phyloP scores from a whole-genome alignment of 2,329 filamentous ascomycete species.

The Cladophialophora exuberans region DNA sequence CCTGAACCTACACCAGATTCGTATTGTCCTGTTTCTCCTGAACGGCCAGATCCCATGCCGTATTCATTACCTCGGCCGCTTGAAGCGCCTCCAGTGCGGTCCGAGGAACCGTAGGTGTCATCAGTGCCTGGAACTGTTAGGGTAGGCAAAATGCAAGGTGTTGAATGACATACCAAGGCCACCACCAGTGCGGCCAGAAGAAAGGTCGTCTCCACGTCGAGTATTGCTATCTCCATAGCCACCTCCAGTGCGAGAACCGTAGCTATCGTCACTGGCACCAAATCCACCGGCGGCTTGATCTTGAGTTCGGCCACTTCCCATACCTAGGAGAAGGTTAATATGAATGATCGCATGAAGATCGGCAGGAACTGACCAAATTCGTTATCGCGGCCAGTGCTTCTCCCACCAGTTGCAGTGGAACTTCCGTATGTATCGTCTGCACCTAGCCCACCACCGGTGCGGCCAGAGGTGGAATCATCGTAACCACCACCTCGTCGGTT shows the following conservation, averaged over 20 bases:
- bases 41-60: neutral
- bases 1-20: no score
- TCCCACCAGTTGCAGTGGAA: conserved; percentile 12
- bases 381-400: conserved; percentile 16
- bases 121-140: conserved; percentile 22
- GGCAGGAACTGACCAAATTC: conserved; percentile 7
- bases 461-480: conserved; percentile 24
- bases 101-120: conserved; percentile 24
- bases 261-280: conserved; percentile 14
- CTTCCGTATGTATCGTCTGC: conserved; percentile 16
- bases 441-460: conserved; percentile 17
- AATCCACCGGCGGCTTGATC: conserved; percentile 12
- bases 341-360: neutral
- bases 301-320: conserved; percentile 11
- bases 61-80: conserved; percentile 26
- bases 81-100: conserved; percentile 16
- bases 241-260: conserved; percentile 1
- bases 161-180: no score
- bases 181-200: conserved; percentile 15
- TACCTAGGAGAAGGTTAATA: neutral
- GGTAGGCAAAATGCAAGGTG: no score
- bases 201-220: conserved; percentile 7
- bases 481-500: conserved; percentile 31
- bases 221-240: conserved; percentile 11
- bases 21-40: no score